Conservation (phyloP, 441 rosid genomes). For the Flueggea neowawraea region DNA sequence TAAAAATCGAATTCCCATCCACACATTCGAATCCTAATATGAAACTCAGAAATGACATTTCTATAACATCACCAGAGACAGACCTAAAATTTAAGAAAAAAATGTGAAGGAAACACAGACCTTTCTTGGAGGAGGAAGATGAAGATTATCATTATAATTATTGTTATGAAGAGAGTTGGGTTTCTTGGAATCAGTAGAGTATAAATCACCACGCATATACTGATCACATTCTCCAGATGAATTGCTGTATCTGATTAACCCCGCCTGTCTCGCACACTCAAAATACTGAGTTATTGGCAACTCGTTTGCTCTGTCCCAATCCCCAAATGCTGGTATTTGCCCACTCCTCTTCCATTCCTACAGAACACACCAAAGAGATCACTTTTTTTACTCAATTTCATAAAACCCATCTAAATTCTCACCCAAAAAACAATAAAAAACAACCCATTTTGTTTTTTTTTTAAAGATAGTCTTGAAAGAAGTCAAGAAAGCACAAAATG, state of each 20-base stretch:
- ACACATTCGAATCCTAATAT: too few relatives aligned
- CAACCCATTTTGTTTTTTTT: background rate
- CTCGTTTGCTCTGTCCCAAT: slow-evolving; percentile 85
- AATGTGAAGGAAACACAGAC: too few relatives aligned
- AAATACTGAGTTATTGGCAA: slow-evolving; percentile 88
- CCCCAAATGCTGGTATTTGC: slow-evolving; percentile 87
- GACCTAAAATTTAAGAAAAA: too few relatives aligned
- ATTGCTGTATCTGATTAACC: slow-evolving; percentile 44
- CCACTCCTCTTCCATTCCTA: slow-evolving; percentile 28
- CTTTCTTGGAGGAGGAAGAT: too few relatives aligned
- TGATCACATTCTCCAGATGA: slow-evolving; percentile 68
- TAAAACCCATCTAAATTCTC: background rate
- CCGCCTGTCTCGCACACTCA: slow-evolving; percentile 73
- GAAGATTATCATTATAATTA: too few relatives aligned
- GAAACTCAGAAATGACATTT: too few relatives aligned
- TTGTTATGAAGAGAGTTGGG: too few relatives aligned
- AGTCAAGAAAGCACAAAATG: too few relatives aligned
- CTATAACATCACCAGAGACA: too few relatives aligned
- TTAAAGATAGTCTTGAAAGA: background rate
- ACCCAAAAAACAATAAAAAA: background rate
- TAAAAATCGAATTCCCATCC: too few relatives aligned
- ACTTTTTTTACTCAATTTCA: background rate
- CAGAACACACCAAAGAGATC: too few relatives aligned
- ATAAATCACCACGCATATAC: slow-evolving; percentile 51
- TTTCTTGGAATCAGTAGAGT: slow-evolving; percentile 32